phyloP scores from a whole-genome alignment of 2,329 filamentous ascomycete species.

The Pyrenophora seminiperda region DNA sequence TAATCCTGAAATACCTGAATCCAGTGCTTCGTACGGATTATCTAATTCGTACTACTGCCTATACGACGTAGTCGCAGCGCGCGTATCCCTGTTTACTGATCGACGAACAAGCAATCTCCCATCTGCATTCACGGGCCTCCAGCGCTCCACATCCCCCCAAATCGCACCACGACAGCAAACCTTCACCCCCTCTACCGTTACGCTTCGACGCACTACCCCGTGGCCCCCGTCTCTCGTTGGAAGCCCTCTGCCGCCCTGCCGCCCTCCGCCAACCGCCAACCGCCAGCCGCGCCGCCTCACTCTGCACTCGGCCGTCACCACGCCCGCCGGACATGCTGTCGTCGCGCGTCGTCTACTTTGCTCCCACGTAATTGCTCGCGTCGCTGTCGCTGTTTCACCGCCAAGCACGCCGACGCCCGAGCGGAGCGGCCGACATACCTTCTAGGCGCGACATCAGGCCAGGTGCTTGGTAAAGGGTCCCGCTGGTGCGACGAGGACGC shows the following conservation, averaged over 20 bases:
- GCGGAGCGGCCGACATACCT: slow-evolving; percentile 8
- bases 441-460: slow-evolving; percentile 21
- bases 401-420: slow-evolving; percentile 21
- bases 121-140: slow-evolving; percentile 5
- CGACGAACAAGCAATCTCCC: slow-evolving; percentile 21
- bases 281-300: not conserved
- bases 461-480: slow-evolving; percentile 13
- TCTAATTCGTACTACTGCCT: no score
- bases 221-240: not conserved
- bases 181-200: not conserved
- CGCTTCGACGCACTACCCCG: not conserved
- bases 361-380: slow-evolving; percentile 31
- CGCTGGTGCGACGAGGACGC: slow-evolving; percentile 28
- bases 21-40: no score
- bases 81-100: slow-evolving; percentile 27
- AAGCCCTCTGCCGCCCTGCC: not conserved
- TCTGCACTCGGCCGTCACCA: not conserved
- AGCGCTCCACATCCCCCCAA: slow-evolving; percentile 10
- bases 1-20: no score
- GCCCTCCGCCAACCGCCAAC: not conserved
- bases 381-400: slow-evolving; percentile 25
- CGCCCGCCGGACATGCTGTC: slow-evolving; percentile 28
- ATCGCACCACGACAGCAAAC: not conserved
- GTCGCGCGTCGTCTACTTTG: slow-evolving; percentile 31
- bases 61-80: not conserved